Evolutionary conservation across 75 land plant species (phyloP), one percentile per base, ranked within the genome.

Genomic region (Selaginella tamariscina): DNA sequence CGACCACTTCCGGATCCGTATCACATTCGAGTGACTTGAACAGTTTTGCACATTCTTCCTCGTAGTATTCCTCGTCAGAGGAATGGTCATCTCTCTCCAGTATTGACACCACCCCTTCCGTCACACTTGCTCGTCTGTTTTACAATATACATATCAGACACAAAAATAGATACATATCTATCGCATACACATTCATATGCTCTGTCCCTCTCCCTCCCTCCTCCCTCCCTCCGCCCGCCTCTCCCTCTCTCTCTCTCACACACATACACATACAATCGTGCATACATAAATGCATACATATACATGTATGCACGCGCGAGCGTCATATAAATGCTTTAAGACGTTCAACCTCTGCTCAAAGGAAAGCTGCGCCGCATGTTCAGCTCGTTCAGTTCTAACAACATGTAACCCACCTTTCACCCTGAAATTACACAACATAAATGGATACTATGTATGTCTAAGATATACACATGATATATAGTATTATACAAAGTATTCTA

Each of bases 1-100:
- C 83, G 56, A 85, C 2, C 1, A 84, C 44, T 78, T 89, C 94
- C 33, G 94, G 94, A 24, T 89, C 94, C 62, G 82, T 75, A 69
- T 88, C 77, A 33, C 44, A 74, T 56, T 86, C 89, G 32, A 89
- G 88, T 15, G 82, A 65, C 33, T 77, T 75, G 15, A 74, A 81
- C 1, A 86, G 62, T 65, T 78, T 80, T 49, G 94, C 86, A 24
- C 86, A 86, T 73, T 88, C 91, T 49, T 79, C 83, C 75, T 67
- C 5, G 11, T 15, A 5, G 5, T 39, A 5, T 5, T 39, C 49
- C 15, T 39, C 49, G 49, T 39, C 15, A 15, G 15, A 39, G 15
- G 49, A 5, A 5, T 39, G 11, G 49, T 5, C 49, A 15, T 39
- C 49, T 5, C 49, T 39, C 15, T 39, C 11, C 11, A 39, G 15